Base-by-base conservation (phyloP, 805 yeast species). In the Metschnikowia kofuensis region DNA sequence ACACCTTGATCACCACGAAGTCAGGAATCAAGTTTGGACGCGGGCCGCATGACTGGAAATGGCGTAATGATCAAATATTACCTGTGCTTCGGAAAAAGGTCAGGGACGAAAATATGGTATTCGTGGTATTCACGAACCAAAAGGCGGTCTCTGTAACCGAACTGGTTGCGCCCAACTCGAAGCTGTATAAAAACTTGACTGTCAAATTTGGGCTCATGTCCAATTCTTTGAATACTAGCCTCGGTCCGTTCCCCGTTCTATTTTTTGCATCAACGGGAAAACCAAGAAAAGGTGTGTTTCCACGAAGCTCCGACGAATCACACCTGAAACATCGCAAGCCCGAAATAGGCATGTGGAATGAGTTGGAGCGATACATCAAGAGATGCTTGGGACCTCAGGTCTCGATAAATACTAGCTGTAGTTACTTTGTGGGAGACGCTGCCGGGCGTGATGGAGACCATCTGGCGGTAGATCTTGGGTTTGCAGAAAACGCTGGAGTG, bases 401-500 rank as follows among this genome's bases (percentile, higher is more conserved):
- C 11, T 48, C 49, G 8, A 56, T 83, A 2, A 83, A 82, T 56
- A 43, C 62, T 42, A 67, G 61, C 0, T 54, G 65, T 9, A 79
- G 88, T 44, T 72, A 83, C 46, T 94, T 69, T 64, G 91, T 90
- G n/a, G 99, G 99, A 6, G 99, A 92, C 69, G 98, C 98, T 0
- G 98, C 97, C 7, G 99, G 98, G 0, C 73, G 98, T 45, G 59
- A 62, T 1, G 65, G 61, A 0, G 98, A 92, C 65, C 87, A 85
- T 62, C 87, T 94, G 73, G 90, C 87, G 57, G 79, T 87, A 42
- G 99, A 92, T 64, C 65, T 63, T 53, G 62, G 51, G 47, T 91
- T 91, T 73, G 97, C 98, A 0, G 54, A 71, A 38, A 53, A 46
- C 27, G 60, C 78, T 1, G 80, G 79, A 0, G 40, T 89, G 1